Evolutionary conservation across 1,284 basidiomycete species (phyloP).

Genomic region (Rhodotorula sp.): DNA sequence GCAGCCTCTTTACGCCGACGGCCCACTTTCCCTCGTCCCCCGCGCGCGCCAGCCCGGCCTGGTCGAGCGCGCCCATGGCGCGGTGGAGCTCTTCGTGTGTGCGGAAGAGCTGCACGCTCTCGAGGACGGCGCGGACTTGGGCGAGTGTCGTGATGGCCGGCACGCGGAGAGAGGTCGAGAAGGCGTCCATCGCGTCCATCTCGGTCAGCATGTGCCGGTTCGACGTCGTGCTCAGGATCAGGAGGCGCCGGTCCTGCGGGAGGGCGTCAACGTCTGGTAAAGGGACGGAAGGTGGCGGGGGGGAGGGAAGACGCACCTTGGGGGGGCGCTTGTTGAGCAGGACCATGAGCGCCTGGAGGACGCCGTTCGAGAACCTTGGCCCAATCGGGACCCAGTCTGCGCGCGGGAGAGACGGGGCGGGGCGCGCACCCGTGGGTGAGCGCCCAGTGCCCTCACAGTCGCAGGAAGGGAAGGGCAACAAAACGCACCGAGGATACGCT

Average conservation of each 20-base stretch:
- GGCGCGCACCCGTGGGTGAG: too few species aligned
- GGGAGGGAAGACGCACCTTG: slow-evolving; percentile 62
- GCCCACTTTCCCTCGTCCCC: slow-evolving; percentile 52
- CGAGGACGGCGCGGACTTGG: slow-evolving; percentile 74
- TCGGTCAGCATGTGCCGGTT: slow-evolving; percentile 83
- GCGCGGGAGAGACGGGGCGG: too few species aligned
- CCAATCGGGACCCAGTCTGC: slow-evolving; percentile 98
- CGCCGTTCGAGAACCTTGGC: slow-evolving; percentile 90
- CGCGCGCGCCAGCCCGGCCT: slow-evolving; percentile 4
- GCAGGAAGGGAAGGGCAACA: too few species aligned
- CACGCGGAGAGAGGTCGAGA: slow-evolving; percentile 85
- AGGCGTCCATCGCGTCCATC: slow-evolving; percentile 83
- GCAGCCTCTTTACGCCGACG: slow-evolving; percentile 89
- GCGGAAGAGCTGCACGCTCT: slow-evolving; percentile 79
- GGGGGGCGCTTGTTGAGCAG: slow-evolving; percentile 87
- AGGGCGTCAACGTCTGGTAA: not conserved
- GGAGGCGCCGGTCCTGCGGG: slow-evolving; percentile 76
- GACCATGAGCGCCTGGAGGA: slow-evolving; percentile 88
- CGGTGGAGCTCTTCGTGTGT: slow-evolving; percentile 66
- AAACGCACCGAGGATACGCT: slow-evolving; percentile 76
- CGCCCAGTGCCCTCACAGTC: too few species aligned
- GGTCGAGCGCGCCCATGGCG: not conserved
- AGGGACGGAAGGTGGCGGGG: not conserved
- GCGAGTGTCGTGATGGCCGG: slow-evolving; percentile 75
- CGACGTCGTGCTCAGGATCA: slow-evolving; percentile 91